Evolutionary conservation across 441 rosid species (phyloP), one percentile per base, ranked within the genome.

Genomic region (Aleurites moluccanus): DNA sequence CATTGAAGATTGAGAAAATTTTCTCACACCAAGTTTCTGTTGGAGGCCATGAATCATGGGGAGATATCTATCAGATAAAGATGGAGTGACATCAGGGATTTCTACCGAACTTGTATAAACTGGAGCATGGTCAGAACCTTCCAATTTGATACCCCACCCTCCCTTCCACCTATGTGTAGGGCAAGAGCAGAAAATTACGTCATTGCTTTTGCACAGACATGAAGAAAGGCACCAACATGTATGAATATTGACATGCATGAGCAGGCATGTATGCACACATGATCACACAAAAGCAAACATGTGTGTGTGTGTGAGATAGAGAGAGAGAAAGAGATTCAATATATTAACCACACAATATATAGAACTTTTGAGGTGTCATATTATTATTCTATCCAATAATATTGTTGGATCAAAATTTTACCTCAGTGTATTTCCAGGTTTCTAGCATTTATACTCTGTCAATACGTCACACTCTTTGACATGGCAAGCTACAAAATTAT

Each of bases 81-180:
- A 80, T 25, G 95, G 97, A 70, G 92, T 86, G 63, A 86, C 70
- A 62, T 83, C 92, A 71, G 89, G 84, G 16, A 92, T 82, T 71
- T 83, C 89, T 62, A 47, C 82, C 70, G 89, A 86, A 78, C 80
- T 81, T 67, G 75, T 76, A 83, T 67, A 91, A 63, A 95, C 96
- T 67, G 95, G 98, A 74, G 85, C 91, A 75, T 95, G 99, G 85
- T 95, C 99, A 68, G 99, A 95, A 73, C 99, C 98, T 84, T 91
- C 93, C 55, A 93, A 65, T 77, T 90, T 92, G 65, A 75, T 50
- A 77, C 78, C 86, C 86, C 80, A 68, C 44, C 94, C 97, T 80
- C 99, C 98, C 79, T 89, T 92, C 99, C 97, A 91, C 82, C 97
- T 91, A 77, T 61, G 59, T 10, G 50, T 60, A 64, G 68, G 61